Percentiles rank a stretch among this genome's conserved stretches.
Conservation (phyloP, 768 basidiomycete species). For the Mycena belliarum region DNA sequence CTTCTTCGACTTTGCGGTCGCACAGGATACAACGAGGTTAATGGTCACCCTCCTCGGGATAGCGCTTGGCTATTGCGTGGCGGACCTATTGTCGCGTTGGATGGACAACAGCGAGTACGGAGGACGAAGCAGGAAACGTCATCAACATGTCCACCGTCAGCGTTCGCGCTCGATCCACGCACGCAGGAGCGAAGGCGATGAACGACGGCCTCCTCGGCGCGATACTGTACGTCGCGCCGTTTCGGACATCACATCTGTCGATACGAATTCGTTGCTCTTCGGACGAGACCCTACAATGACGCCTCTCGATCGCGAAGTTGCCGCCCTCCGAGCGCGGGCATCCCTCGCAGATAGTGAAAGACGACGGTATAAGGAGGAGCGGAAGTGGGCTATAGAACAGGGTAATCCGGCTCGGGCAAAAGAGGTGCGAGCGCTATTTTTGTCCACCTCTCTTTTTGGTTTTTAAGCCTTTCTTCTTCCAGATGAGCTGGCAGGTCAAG, state of each 20-base stretch:
- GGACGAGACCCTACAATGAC: constrained; percentile 55
- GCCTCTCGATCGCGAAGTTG: constrained; percentile 73
- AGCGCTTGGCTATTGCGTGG: constrained; percentile 67
- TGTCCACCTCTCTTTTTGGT: not conserved
- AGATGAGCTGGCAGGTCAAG: constrained; percentile 85
- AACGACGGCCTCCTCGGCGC: constrained; percentile 14
- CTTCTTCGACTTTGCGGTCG: constrained; percentile 57
- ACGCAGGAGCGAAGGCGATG: constrained; percentile 21
- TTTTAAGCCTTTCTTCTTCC: constrained; percentile 31
- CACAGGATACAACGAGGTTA: constrained; percentile 54
- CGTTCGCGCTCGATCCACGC: constrained; percentile 17
- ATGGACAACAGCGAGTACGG: constrained; percentile 50
- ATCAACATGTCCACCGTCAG: constrained; percentile 13
- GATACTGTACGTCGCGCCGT: constrained; percentile 31
- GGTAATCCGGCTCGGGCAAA: constrained; percentile 71
- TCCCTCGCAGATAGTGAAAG: constrained; percentile 83
- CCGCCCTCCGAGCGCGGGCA: constrained; percentile 71
- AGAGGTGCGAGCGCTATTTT: constrained; percentile 13
- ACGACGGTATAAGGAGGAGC: constrained; percentile 80
- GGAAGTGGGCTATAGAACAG: constrained; percentile 82
- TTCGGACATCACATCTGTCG: constrained; percentile 69
- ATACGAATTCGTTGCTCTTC: constrained; percentile 66
- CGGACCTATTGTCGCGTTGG: constrained; percentile 69
- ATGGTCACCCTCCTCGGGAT: constrained; percentile 66
- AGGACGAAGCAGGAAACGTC: constrained; percentile 33